Percentiles rank a stretch among this genome's conserved stretches.
phyloP scores from a whole-genome alignment of 768 basidiomycete genomes.

The Neoboletus magnificus region DNA sequence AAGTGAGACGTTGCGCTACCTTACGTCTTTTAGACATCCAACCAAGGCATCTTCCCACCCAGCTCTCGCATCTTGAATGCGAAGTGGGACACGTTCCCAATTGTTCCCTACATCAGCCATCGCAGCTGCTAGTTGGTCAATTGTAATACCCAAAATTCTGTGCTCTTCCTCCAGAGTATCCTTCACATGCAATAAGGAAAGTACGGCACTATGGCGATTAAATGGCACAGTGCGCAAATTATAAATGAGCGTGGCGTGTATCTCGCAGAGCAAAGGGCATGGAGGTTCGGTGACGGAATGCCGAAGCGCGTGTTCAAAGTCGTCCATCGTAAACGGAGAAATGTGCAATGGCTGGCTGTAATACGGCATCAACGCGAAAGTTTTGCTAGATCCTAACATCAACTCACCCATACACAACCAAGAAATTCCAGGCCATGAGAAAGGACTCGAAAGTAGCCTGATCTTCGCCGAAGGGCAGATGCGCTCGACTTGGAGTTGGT shows the following conservation, averaged over 20 bases:
- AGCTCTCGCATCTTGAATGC: conserved; percentile 68
- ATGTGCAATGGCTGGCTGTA: conserved; percentile 80
- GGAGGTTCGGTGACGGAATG: conserved; percentile 68
- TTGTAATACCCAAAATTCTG: conserved; percentile 50
- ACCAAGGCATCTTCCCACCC: conserved; percentile 93
- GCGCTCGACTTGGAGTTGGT: conserved; percentile 58
- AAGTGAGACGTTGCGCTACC: conserved; percentile 33
- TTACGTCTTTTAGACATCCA: conserved; percentile 84
- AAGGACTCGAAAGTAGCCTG: conserved; percentile 76
- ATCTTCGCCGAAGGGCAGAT: conserved; percentile 66
- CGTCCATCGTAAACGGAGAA: conserved; percentile 88
- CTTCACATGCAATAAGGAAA: conserved; percentile 52
- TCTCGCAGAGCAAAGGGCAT: conserved; percentile 78
- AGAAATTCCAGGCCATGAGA: conserved; percentile 90
- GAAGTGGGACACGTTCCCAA: conserved; percentile 78
- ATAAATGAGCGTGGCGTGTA: conserved; percentile 87
- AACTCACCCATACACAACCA: conserved; percentile 88
- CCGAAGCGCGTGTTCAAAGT: conserved; percentile 82
- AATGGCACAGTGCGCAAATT: conserved; percentile 81
- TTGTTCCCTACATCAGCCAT: conserved; percentile 83
- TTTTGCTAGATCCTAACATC: not conserved
- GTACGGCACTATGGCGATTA: conserved; percentile 68
- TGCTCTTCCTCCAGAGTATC: conserved; percentile 43
- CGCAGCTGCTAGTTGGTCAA: conserved; percentile 60
- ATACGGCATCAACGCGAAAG: conserved; percentile 6